Conservation (phyloP, 495 filamentous ascomycete species). For the Tuber melanosporum region DNA sequence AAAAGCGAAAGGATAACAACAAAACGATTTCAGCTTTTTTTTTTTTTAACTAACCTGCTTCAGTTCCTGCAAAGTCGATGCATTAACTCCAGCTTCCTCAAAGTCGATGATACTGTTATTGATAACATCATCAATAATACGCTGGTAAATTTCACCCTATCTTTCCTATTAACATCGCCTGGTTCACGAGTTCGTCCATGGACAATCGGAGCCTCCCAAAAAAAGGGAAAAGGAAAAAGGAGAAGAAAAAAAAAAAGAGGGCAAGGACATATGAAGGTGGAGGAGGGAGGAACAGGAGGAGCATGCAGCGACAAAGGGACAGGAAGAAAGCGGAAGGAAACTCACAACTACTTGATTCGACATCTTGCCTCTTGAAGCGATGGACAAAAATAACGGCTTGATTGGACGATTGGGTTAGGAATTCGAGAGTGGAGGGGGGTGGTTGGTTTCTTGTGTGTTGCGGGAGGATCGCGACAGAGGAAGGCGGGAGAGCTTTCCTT, state of each 20-base stretch:
- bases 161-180: constrained; percentile 29
- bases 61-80: constrained; percentile 75
- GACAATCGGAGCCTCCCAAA: constrained; percentile 42
- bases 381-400: constrained; percentile 13
- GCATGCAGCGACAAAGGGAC: neutral
- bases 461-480: constrained; percentile 26
- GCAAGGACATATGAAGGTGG: constrained; percentile 9
- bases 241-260: constrained; percentile 21
- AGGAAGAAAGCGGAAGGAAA: constrained; percentile 38
- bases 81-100: constrained; percentile 90
- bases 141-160: constrained; percentile 74
- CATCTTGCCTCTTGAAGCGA: constrained; percentile 45
- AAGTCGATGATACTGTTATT: constrained; percentile 85
- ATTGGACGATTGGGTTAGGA: constrained; percentile 6
- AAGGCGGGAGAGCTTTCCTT: constrained; percentile 19
- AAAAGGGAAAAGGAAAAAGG: constrained; percentile 33
- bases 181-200: constrained; percentile 30
- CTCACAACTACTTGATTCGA: constrained; percentile 62
- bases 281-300: neutral
- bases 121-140: constrained; percentile 88
- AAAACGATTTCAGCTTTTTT: constrained; percentile 43
- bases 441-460: constrained; percentile 12
- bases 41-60: constrained; percentile 55
- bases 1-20: constrained; percentile 32
- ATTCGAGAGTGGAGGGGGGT: constrained; percentile 11